Percentiles rank a stretch among this genome's conserved stretches.
Evolutionary conservation across 306 rosid genomes (phyloP).

Genomic region (Prunus armeniaca): DNA sequence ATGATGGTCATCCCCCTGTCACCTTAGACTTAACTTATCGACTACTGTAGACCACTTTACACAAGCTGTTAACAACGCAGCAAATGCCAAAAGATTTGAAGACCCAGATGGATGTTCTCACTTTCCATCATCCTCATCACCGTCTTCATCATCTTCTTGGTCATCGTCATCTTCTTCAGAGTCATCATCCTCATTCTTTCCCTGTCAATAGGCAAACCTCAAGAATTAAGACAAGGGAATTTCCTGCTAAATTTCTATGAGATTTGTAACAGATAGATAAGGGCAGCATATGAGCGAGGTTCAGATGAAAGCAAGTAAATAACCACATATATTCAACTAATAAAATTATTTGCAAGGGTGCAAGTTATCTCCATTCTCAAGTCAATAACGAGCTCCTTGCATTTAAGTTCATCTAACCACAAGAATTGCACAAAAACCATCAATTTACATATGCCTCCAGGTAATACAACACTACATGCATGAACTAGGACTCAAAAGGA

Average conservation of each 20-base stretch:
- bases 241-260: background rate
- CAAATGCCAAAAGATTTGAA: conserved; percentile 21
- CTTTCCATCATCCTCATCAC: conserved; percentile 47
- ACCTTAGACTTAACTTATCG: conserved; percentile 17
- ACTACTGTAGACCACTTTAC: conserved; percentile 46
- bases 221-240: background rate
- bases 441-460: background rate
- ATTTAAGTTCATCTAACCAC: background rate
- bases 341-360: background rate
- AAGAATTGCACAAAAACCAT: background rate
- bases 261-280: background rate
- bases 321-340: background rate
- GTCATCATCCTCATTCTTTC: conserved; percentile 50
- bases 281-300: background rate
- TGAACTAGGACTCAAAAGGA: background rate
- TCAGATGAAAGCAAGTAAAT: background rate
- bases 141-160: conserved; percentile 51
- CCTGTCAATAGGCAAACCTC: conserved; percentile 36
- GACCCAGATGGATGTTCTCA: conserved; percentile 32
- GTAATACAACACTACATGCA: background rate
- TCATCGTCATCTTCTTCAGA: conserved; percentile 74
- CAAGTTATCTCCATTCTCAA: no score
- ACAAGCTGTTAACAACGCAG: conserved; percentile 40
- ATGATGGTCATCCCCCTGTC: conserved; percentile 30
- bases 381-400: background rate